These are phyloP conservation scores for Sanguinoderma infundibulare DNA, from an alignment of 1,284 basidiomycete species.

Conservation along the genomic window DNA sequence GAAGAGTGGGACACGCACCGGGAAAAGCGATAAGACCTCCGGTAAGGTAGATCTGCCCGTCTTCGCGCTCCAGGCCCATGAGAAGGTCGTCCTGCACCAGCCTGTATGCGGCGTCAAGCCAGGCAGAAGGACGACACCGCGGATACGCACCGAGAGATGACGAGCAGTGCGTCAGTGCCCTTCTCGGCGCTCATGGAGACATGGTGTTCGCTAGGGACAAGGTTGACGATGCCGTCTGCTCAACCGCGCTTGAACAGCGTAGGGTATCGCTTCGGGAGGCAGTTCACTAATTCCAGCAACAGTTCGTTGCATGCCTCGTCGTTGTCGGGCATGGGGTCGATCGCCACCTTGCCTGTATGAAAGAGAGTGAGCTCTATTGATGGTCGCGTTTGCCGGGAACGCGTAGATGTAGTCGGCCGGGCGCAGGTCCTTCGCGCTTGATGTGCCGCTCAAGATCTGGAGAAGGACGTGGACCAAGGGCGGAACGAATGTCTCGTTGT, in stretches of 20 bases:
- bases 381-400: conserved; percentile 33
- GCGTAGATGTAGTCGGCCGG: conserved; percentile 36
- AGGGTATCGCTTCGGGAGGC: conserved; percentile 44
- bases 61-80: conserved; percentile 42
- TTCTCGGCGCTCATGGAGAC: conserved; percentile 19
- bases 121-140: neutral
- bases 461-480: conserved; percentile 39
- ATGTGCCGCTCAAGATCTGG: conserved; percentile 39
- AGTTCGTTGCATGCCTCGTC: conserved; percentile 43
- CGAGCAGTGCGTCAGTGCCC: conserved; percentile 39
- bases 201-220: conserved; percentile 38
- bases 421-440: conserved; percentile 31
- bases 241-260: conserved; percentile 36
- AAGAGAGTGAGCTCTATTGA: conserved; percentile 32
- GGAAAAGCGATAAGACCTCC: conserved; percentile 46
- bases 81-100: conserved; percentile 47
- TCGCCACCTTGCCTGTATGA: conserved; percentile 37
- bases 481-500: conserved; percentile 28
- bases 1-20: conserved; percentile 24
- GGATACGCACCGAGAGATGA: conserved; percentile 26
- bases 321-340: conserved; percentile 45
- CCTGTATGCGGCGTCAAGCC: conserved; percentile 18
- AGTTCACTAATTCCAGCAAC: conserved; percentile 40
- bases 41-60: conserved; percentile 43
- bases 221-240: conserved; percentile 40